These are phyloP conservation scores for Ophiocordyceps robertsii DNA, from an alignment of 2,329 filamentous ascomycete species.

Conservation along the genomic window DNA sequence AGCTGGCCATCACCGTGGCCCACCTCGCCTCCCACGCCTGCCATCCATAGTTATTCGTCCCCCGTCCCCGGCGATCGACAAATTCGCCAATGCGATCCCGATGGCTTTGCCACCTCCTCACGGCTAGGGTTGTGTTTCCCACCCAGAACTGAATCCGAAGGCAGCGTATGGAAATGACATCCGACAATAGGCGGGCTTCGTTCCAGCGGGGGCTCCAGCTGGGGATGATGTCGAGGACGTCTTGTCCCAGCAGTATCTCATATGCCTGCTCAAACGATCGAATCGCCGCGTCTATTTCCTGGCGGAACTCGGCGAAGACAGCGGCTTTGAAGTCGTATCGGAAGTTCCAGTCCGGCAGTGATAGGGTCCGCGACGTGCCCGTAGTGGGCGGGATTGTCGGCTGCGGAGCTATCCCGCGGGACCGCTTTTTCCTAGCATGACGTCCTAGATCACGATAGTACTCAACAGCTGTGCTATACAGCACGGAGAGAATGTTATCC, in stretches of 20 bases:
- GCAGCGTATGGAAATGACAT: slow-evolving; percentile 66
- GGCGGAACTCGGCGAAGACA: slow-evolving; percentile 81
- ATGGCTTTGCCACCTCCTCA: slow-evolving; percentile 69
- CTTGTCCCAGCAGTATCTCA: slow-evolving; percentile 65
- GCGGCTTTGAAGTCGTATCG: slow-evolving; percentile 92
- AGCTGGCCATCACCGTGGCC: slow-evolving; percentile 47
- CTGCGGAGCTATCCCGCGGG: slow-evolving; percentile 61
- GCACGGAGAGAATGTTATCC: slow-evolving; percentile 54
- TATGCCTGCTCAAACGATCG: slow-evolving; percentile 82
- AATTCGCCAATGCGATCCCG: slow-evolving; percentile 61
- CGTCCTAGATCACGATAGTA: slow-evolving; percentile 94
- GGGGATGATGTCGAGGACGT: slow-evolving; percentile 77
- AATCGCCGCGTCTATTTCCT: slow-evolving; percentile 79
- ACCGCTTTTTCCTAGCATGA: slow-evolving; percentile 77
- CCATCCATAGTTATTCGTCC: slow-evolving; percentile 84
- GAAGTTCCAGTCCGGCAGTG: slow-evolving; percentile 78
- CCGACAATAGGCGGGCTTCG: slow-evolving; percentile 78
- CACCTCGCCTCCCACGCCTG: slow-evolving; percentile 80
- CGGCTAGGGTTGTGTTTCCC: slow-evolving; percentile 64
- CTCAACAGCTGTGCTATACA: slow-evolving; percentile 67
- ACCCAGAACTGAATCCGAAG: slow-evolving; percentile 74
- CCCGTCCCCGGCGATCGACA: slow-evolving; percentile 70
- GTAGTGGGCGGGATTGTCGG: slow-evolving; percentile 72
- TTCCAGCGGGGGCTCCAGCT: slow-evolving; percentile 87
- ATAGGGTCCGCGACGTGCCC: slow-evolving; percentile 76